Conservation (phyloP, 192 early-diverging fungal genomes). For the Coemansia sp. region DNA sequence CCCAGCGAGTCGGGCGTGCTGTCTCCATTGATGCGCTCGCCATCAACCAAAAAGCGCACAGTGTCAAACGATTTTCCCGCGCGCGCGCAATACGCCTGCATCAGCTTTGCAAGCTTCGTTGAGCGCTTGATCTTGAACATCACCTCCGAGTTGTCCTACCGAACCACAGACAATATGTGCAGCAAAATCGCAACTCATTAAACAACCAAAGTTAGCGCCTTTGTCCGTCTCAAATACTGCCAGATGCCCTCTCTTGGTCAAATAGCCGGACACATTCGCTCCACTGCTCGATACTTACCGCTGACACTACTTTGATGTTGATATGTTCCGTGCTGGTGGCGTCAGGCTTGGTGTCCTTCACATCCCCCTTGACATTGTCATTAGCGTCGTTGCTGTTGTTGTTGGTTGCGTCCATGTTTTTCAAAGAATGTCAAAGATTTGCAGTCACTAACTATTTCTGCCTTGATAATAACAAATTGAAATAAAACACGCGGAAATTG, state of each 20-base stretch:
- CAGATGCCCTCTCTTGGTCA: too few species aligned
- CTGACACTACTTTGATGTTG: conserved; percentile 87
- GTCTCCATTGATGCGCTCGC: conserved; percentile 73
- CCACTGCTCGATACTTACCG: conserved; percentile 59
- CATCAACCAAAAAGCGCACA: conserved; percentile 92
- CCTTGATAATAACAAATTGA: background rate
- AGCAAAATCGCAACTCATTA: too few species aligned
- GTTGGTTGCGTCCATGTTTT: background rate
- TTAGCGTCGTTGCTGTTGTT: conserved; percentile 1
- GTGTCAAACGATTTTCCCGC: conserved; percentile 76
- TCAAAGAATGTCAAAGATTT: too few species aligned
- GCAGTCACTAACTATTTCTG: too few species aligned
- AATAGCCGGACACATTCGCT: too few species aligned
- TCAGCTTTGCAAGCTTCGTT: conserved; percentile 87
- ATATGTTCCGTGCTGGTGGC: conserved; percentile 70
- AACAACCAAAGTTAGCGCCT: too few species aligned
- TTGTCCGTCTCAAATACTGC: background rate
- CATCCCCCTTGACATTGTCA: conserved; percentile 26
- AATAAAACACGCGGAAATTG: background rate
- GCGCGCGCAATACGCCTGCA: conserved; percentile 90
- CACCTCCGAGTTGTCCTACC: conserved; percentile 71
- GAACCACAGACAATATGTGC: background rate
- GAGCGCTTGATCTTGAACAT: conserved; percentile 96
- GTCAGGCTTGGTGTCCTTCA: conserved; percentile 60
- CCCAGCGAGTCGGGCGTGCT: conserved; percentile 83